Evolutionary conservation across 306 rosid genomes (phyloP), one percentile per base, ranked within the genome.

Genomic region (Hylodesmum podocarpum): DNA sequence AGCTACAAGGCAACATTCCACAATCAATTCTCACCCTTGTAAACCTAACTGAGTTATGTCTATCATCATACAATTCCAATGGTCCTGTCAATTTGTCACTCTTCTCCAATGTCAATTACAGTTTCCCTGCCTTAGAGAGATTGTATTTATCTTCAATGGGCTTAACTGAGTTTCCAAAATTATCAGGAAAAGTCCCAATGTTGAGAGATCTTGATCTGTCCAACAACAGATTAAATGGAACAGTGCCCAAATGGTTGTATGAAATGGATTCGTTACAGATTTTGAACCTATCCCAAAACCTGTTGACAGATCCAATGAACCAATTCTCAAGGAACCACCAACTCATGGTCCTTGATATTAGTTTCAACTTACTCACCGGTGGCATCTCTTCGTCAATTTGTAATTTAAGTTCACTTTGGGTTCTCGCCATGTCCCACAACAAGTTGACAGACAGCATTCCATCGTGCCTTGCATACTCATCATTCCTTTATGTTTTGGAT

Each of bases 361-460:
- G 79, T 49, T 75, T 3, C 21, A 75, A 75, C 50, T 31, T 34
- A 3, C 18, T 86, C 16, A 21, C 3, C 0, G 84, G 83, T 18
- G 12, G 44, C 2, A 12, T 78, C 4, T 22, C 82, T 21, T 4
- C 63, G 0, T 4, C 37, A 21, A 3, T 78, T 22, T 78, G 83
- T 8, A 59, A 70, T 36, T 10, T 5, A 27, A 70, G 25, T 55
- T 39, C 47, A 8, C 10, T 72, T 5, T 0, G 0, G 1, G 0
- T 15, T 0, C 50, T 80, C 63, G 22, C 3, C 2, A 39, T 80
- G 31, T 75, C 70, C 0, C 19, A 18, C 53, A 72, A 80, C 24
- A 51, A 64, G 13, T 41, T 80, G 13, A 80, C 50, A 13, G 73
- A 61, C 9, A 29, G 0, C 4, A 49, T 79, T 70, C 88, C 90